Base-by-base conservation (phyloP, 2,329 filamentous ascomycete species). In the Spiromastix sp. region DNA sequence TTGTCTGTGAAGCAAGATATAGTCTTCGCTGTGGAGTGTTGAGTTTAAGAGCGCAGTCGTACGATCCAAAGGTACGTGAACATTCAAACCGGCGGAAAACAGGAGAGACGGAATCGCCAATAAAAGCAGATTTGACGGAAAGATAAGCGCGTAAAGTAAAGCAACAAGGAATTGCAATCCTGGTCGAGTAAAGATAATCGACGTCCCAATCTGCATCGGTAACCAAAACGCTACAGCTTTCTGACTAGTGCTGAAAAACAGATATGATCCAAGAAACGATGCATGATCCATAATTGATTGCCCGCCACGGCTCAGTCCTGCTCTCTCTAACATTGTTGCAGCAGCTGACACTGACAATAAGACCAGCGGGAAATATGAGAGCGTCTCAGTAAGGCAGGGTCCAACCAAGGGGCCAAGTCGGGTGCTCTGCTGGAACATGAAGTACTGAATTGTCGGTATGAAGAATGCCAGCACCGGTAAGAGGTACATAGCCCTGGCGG, bases 381-480 rank as follows among this genome's bases (percentile, higher is more conserved):
- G 50, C 1, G 67, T 54, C 54, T 94, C 85, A 1, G 81, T 87
- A 36, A 85, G 54, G 5, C 86, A 51, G 1, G 91, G 87, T 0
- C 89, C 91, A 51, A 73, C 73, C 5, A 70, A 63, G 11, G 79
- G 76, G 1, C 83, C 83, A 13, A 94, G 60, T 6, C 60, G 48
- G 4, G 65, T 68, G 57, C 83, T 93, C 52, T 72, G 65, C 36
- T 69, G 64, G 51, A 79, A 81, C n/a, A 91, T 58, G 30, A 78
- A 68, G 51, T 72, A 81, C 54, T 95, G 85, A 11, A 81, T 57
- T 6, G 74, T 65, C 1, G 87, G 87, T 16, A 83, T 74, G 62
- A 77, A 86, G 40, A 81, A 71, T 4, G 85, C 83, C 27, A 91
- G 61, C 6, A 93, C 60, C 3, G 86, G 82, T 4, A 91, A 64